A percentile compares a stretch with the other conserved stretches of the same genome.
These are phyloP conservation scores for Jatropha curcas DNA, from an alignment of 345 rosid species.

Conservation along the genomic window DNA sequence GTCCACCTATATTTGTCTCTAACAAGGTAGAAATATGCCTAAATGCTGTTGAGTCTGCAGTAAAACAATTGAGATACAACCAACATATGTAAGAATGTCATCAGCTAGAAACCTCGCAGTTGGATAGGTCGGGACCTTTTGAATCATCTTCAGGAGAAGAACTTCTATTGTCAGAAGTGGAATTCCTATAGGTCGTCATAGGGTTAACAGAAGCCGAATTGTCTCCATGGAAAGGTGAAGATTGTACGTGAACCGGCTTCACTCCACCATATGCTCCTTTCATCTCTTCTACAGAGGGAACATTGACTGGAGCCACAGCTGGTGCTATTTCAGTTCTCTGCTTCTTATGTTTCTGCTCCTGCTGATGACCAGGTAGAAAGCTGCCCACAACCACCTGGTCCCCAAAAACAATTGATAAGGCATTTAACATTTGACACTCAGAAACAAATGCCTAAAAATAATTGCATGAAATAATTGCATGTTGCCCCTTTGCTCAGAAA, in stretches of 20 bases:
- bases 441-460: neutral
- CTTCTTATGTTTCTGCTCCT: slow-evolving; percentile 67
- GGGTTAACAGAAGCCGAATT: slow-evolving; percentile 38
- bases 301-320: slow-evolving; percentile 29
- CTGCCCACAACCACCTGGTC: slow-evolving; percentile 77
- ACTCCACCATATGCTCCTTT: slow-evolving; percentile 39
- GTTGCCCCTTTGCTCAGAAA: too few relatives aligned
- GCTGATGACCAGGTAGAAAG: slow-evolving; percentile 73
- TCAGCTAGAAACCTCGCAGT: slow-evolving; percentile 54
- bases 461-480: neutral
- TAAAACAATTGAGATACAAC: slow-evolving; percentile 22
- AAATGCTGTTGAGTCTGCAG: slow-evolving; percentile 15
- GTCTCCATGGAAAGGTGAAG: slow-evolving; percentile 20
- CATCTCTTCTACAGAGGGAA: slow-evolving; percentile 37
- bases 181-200: slow-evolving; percentile 38
- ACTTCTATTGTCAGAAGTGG: slow-evolving; percentile 39
- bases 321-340: slow-evolving; percentile 45
- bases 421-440: neutral
- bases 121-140: slow-evolving; percentile 49
- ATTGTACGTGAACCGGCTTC: slow-evolving; percentile 40
- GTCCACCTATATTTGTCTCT: slow-evolving; percentile 13
- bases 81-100: slow-evolving; percentile 13
- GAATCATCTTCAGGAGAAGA: slow-evolving; percentile 53
- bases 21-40: slow-evolving; percentile 22
- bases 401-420: slow-evolving; percentile 6